Evolutionary conservation across 148 eudicot species (phyloP), one percentile per base, ranked within the genome.

Genomic region (Rhododendron williamsianum): DNA sequence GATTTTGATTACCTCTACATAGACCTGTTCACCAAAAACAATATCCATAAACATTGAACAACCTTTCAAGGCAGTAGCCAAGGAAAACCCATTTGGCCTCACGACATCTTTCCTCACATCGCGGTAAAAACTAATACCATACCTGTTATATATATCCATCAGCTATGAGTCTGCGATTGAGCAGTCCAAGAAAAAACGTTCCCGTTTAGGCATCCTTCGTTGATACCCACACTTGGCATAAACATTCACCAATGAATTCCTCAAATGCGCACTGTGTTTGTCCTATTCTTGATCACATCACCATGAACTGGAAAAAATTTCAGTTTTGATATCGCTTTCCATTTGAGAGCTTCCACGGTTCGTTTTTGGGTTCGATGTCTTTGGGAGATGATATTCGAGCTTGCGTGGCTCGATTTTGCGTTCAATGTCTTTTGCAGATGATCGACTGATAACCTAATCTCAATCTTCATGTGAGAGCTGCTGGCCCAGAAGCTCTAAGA

Each of bases 161-260:
- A 25, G 88, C 88, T 33, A 87, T 83, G 82, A 76, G 88, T 16
- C 91, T 1, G 88, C 43, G 48, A 88, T 91, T 41, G 85, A 54
- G 88, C 86, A 6, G 90, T 91, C 90, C 93, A 91, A 0, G 93
- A 85, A 46, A 89, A 90, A 58, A 91, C 90, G 74, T 91, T 41
- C 90, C 74, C 88, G 58, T 27, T 81, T 52, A 1, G 90, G 88
- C 90, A 69, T 85, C 80, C 80, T 23, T 86, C 89, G 51, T 23
- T 87, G 87, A 21, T 52, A 19, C 76, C 88, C 83, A 56, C 89
- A 87, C 52, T 91, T 91, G 0, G 88, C 87, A 85, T 91, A 89
- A 80, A 91, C 84, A 82, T 87, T 91, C 10, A 89, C 87, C 88
- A 91, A 85, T 33, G 91, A 89, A n/a, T n/a, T n/a, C n/a, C n/a